phyloP scores from a whole-genome alignment of 179 eudicot genomes.

The Patellifolia procumbens region DNA sequence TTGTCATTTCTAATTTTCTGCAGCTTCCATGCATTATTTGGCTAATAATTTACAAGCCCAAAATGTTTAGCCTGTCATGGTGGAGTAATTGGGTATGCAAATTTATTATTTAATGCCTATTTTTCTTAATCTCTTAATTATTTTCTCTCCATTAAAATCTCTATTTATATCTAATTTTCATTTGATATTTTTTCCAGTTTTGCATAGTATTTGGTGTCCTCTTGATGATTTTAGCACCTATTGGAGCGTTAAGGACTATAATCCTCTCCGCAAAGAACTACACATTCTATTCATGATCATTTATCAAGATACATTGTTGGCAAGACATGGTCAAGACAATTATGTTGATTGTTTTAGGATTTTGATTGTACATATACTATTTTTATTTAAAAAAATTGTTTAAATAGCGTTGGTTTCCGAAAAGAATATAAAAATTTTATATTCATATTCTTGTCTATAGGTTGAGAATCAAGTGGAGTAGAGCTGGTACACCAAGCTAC shows the following conservation, averaged over 20 bases:
- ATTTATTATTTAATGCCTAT: neutral
- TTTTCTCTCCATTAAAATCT: neutral
- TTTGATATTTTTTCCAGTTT: slow-evolving; percentile 11
- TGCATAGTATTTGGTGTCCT: slow-evolving; percentile 35
- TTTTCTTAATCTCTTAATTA: neutral
- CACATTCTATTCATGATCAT: slow-evolving; percentile 33
- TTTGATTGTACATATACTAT: slow-evolving; percentile 22
- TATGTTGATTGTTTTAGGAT: neutral
- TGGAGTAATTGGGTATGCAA: slow-evolving; percentile 46
- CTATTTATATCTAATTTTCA: neutral
- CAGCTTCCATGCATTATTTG: slow-evolving; percentile 66
- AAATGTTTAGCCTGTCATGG: slow-evolving; percentile 51
- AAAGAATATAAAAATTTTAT: too few species aligned
- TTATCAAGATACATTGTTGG: neutral
- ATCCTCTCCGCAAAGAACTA: slow-evolving; percentile 37
- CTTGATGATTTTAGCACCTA: slow-evolving; percentile 44
- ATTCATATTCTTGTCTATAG: too few species aligned
- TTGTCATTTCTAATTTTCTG: neutral
- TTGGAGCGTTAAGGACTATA: slow-evolving; percentile 39
- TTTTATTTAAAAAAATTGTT: too few species aligned
- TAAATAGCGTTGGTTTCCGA: too few species aligned
- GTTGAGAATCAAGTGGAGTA: too few species aligned
- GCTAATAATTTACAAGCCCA: slow-evolving; percentile 51
- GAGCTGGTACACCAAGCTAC: too few species aligned
- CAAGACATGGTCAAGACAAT: neutral